Evolutionary conservation across 2,329 filamentous ascomycete species (phyloP).

Genomic region (Phialophora macrospora): DNA sequence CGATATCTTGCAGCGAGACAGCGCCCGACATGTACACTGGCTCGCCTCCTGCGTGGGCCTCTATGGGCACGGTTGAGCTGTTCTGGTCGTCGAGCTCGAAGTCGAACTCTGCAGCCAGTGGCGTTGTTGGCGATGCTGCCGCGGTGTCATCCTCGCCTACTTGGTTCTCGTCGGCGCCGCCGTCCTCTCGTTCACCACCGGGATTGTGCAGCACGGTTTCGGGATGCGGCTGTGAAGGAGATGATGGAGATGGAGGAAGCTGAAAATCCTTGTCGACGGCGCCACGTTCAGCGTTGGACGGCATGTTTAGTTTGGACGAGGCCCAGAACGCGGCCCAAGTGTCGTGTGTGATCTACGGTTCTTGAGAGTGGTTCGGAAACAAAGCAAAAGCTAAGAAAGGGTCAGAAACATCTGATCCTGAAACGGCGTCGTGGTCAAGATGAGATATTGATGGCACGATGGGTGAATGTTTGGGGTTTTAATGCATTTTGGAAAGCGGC

Average conservation of each 20-base stretch:
- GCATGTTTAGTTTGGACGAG: background rate
- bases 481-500: background rate
- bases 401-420: background rate
- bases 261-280: background rate
- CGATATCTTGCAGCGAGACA: background rate
- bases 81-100: background rate
- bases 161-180: background rate
- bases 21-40: slow-evolving; percentile 4
- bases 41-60: background rate
- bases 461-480: background rate
- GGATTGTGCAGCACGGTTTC: background rate
- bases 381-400: background rate
- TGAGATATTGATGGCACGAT: background rate
- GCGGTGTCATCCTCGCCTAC: background rate
- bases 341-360: background rate
- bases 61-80: background rate
- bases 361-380: background rate
- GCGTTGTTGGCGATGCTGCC: background rate
- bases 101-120: background rate
- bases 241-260: background rate
- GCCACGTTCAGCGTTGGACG: background rate
- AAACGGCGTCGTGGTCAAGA: background rate
- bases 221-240: background rate
- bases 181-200: background rate
- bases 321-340: background rate